Base-by-base conservation (phyloP, 306 rosid species). In the Ochetophila trinervis region DNA sequence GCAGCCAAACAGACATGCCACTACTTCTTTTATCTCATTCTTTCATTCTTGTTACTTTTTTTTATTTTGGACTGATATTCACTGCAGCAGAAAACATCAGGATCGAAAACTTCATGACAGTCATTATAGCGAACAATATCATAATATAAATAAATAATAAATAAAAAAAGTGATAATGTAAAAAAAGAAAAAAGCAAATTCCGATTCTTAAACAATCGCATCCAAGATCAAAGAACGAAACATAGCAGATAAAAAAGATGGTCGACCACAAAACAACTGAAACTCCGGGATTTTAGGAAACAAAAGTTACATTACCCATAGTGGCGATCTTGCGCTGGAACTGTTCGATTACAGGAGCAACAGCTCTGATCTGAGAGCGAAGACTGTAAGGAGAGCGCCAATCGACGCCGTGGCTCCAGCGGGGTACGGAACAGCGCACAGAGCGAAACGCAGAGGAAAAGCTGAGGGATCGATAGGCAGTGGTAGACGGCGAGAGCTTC, bases 321-420 rank as follows among this genome's bases (percentile, higher is more conserved):
- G 97, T 75, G 64, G 97, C 86, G 79, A 88, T 78, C 73, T 76
- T 86, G 67, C 97, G 90, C 44, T 88, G 89, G 40, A 86, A 79
- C 9, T 72, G 96, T 69, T 86, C 89, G 53, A 91, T 76, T 42
- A 82, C 78, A 2, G 97, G 97, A 76, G 96, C 81, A 5, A 70
- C 63, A 21, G 94, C 83, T 73, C 94, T 86, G 96, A 91, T 86
- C 94, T 91, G 96, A 53, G 91, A 77, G 53, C 94, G 91, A 37
- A 86, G 84, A 58, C 83, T 70, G 76, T 66, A 53, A 0, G 91
- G 84, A 36, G 91, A 80, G 59, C 87, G 74, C 96, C 95, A 88
- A n/a, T 51, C 79, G 57, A 83, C 75, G 58, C 88, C 81, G 79
- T 86, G 96, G 67, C 96, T 88, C 94, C 91, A 91, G 6, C 89